These are phyloP conservation scores for Volvox africanus DNA, from an alignment of 139 green algal species.

Conservation along the genomic window DNA sequence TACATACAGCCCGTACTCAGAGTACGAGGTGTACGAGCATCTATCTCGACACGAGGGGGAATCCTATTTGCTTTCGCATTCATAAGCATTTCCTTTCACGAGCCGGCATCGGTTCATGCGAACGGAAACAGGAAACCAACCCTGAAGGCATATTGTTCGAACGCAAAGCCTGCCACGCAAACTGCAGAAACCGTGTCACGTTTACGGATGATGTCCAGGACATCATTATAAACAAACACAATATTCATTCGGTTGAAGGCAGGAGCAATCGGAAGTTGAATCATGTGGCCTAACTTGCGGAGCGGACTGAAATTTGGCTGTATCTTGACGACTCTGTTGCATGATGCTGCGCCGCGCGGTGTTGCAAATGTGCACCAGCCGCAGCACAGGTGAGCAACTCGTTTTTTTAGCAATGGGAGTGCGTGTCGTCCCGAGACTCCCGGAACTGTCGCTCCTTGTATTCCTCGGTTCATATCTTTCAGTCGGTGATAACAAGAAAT, in stretches of 20 bases:
- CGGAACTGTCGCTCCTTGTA: neutral
- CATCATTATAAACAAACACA: neutral
- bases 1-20: too few relatives aligned
- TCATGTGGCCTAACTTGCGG: neutral
- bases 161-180: neutral
- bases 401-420: neutral
- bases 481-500: neutral
- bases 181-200: neutral
- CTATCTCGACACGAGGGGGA: too few relatives aligned
- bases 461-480: neutral
- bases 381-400: conserved; percentile 10
- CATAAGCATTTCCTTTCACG: too few relatives aligned
- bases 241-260: neutral
- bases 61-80: too few relatives aligned
- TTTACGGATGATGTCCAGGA: neutral
- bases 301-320: neutral
- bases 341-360: neutral
- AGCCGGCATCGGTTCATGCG: too few relatives aligned
- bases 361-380: neutral
- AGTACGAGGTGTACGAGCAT: too few relatives aligned
- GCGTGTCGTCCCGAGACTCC: neutral
- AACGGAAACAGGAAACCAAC: too few relatives aligned
- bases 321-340: neutral
- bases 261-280: neutral
- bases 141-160: neutral